Evolutionary conservation across 2,329 filamentous ascomycete genomes (phyloP).

Genomic region (Xylariaceae sp.): DNA sequence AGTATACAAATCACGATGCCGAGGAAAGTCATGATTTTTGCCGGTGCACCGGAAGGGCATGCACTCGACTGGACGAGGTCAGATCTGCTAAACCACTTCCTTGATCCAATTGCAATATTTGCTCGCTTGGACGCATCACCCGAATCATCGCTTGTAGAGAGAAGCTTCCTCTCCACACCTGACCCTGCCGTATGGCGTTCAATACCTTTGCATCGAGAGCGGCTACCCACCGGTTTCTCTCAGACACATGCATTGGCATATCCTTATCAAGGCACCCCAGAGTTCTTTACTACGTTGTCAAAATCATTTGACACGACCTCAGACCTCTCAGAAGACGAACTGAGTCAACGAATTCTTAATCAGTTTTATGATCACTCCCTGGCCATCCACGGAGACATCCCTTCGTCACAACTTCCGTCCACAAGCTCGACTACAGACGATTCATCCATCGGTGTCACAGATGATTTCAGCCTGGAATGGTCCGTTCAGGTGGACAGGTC

Average conservation of each 20-base stretch:
- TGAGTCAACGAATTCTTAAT: slow-evolving; percentile 52
- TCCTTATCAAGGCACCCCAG: slow-evolving; percentile 42
- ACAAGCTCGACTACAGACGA: slow-evolving; percentile 38
- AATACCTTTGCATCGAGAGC: slow-evolving; percentile 55
- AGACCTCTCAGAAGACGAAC: slow-evolving; percentile 42
- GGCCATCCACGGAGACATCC: slow-evolving; percentile 69
- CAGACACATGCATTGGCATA: slow-evolving; percentile 51
- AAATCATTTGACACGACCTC: slow-evolving; percentile 44
- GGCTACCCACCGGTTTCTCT: slow-evolving; percentile 60
- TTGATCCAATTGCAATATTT: slow-evolving; percentile 46
- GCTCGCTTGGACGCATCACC: slow-evolving; percentile 14
- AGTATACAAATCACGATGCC: slow-evolving; percentile 33
- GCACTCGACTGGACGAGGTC: slow-evolving; percentile 35
- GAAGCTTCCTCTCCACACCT: slow-evolving; percentile 29
- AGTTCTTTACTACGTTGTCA: slow-evolving; percentile 57
- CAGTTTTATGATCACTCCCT: slow-evolving; percentile 83
- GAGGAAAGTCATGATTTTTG: slow-evolving; percentile 38
- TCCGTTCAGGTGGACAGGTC: slow-evolving; percentile 40
- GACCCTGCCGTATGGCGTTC: slow-evolving; percentile 59
- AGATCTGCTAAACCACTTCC: slow-evolving; percentile 56
- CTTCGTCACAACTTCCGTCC: slow-evolving; percentile 64
- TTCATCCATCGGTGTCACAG: slow-evolving; percentile 49
- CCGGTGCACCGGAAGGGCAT: slow-evolving; percentile 38
- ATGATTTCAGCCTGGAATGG: slow-evolving; percentile 38
- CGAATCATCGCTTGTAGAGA: slow-evolving; percentile 19